phyloP scores from a whole-genome alignment of 163 green algal genomes.

The Prototheca wickerhamii region DNA sequence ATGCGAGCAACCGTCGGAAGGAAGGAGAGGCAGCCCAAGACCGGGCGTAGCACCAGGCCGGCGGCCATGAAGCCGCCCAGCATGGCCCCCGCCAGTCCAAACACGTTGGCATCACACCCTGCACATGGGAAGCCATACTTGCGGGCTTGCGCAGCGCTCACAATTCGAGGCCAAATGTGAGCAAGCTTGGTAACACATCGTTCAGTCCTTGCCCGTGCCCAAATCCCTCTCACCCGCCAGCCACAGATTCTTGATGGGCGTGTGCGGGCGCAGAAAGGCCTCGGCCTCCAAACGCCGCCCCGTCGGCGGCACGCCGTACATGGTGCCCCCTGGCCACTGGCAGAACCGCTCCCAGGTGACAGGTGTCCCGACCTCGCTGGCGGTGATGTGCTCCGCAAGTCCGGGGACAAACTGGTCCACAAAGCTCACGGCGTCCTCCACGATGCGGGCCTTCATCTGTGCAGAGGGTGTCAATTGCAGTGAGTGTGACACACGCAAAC shows the following conservation, averaged over 20 bases:
- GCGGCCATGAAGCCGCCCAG: conserved; percentile 1
- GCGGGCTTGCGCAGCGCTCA: too few relatives aligned
- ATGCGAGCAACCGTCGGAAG: neutral
- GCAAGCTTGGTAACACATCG: too few relatives aligned
- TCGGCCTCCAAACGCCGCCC: neutral
- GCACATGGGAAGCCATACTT: too few relatives aligned
- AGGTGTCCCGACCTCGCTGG: neutral
- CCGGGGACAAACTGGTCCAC: neutral
- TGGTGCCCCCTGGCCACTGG: conserved; percentile 1
- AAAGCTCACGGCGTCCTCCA: neutral
- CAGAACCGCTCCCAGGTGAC: neutral
- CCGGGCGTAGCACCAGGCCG: neutral
- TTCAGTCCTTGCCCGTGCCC: too few relatives aligned
- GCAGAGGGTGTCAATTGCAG: too few relatives aligned
- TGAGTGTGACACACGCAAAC: too few relatives aligned
- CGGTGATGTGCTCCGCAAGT: neutral
- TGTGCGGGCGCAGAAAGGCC: neutral
- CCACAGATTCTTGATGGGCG: neutral
- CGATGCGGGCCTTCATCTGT: neutral
- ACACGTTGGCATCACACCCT: conserved; percentile 2
- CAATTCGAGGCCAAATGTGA: too few relatives aligned
- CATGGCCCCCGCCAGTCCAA: neutral
- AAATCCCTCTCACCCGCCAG: neutral
- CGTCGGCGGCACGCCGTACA: conserved; percentile 2
- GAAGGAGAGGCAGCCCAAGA: neutral